Conservation (phyloP, 352 stramenopile species). For the Pythium brassicae region DNA sequence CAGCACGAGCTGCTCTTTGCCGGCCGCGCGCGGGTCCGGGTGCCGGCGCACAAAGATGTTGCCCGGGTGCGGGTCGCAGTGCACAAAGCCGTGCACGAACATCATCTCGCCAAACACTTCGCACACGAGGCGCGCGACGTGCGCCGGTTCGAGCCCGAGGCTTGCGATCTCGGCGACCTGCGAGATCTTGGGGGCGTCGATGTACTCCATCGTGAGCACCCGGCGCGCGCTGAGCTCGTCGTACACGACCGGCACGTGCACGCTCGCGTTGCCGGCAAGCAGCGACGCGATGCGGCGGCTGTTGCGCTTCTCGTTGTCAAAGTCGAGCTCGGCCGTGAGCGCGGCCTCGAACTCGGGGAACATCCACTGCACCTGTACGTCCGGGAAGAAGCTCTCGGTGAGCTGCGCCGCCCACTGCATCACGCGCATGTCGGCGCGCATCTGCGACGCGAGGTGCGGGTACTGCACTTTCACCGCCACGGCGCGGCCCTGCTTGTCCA, state of each 20-base stretch:
- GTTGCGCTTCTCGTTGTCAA: conserved; percentile 82
- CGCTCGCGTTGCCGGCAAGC: conserved; percentile 48
- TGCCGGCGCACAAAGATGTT: conserved; percentile 90
- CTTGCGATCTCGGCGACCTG: conserved; percentile 80
- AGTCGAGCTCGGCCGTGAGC: conserved; percentile 75
- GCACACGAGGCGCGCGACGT: conserved; percentile 86
- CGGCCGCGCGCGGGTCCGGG: conserved; percentile 28
- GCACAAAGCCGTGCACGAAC: conserved; percentile 94
- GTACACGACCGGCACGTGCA: conserved; percentile 84
- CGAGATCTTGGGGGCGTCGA: conserved; percentile 93
- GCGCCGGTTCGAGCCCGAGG: conserved; percentile 70
- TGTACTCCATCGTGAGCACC: conserved; percentile 97
- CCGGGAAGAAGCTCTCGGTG: conserved; percentile 84
- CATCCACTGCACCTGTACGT: conserved; percentile 93
- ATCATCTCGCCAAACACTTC: conserved; percentile 94
- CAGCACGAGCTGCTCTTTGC: conserved; percentile 91
- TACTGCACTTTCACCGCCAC: conserved; percentile 98
- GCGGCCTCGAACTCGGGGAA: conserved; percentile 92
- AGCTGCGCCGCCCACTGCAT: conserved; percentile 54
- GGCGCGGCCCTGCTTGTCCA: conserved; percentile 81
- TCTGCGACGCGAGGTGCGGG: conserved; percentile 74
- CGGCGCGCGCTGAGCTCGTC: conserved; percentile 83
- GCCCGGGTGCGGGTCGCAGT: conserved; percentile 95
- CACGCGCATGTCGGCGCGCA: conserved; percentile 67
- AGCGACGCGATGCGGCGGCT: conserved; percentile 56